Evolutionary conservation across 768 basidiomycete genomes (phyloP), one percentile per base, ranked within the genome.

Genomic region (Lentinula detonsa): DNA sequence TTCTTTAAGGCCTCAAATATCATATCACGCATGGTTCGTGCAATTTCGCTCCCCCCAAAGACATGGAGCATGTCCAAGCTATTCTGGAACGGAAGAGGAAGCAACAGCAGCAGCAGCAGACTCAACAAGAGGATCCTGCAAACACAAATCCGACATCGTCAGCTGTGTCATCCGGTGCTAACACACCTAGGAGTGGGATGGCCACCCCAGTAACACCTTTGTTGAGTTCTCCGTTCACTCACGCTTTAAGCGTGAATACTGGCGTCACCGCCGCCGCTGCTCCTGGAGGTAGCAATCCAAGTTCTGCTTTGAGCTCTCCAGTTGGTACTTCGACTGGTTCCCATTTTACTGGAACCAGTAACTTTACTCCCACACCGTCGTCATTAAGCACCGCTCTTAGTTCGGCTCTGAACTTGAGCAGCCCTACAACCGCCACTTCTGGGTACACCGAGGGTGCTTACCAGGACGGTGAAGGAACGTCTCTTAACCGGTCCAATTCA

Each of bases 21-120:
- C 93, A 95, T 73, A 87, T 93, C 80, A 91, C 89, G 8, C 93
- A 93, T 70, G 93, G 95, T 8, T 88, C 87, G 64, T 98, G 95
- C 74, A 94, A 93, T 72, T 96, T 94, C 72, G 90, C 92, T 0
- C 93, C 94, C 4, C 90, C 90, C 39, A 93, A 94, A 73, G 89
- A 91, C 61, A 72, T 91, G 57, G 88, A 90, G 72, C 85, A 88
- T 51, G 84, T 91, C 5, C 86, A 88, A 64, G 88, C 86, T 34
- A 69, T 91, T 56, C 78, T 94, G 21, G 90, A 82, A 71, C 67
- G 78, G 64, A 82, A 82, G 70, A 67, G 80, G 40, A 70, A 78
- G 61, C 78, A 79, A 62, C 65, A 75, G 15, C 77, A 53, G 37
- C 60, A 59, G 69, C 67, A 6, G 64, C 55, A 63, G 65, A 60